Percentiles rank a stretch among this genome's conserved stretches.
phyloP scores from a whole-genome alignment of 2,329 filamentous ascomycete species.

The Ustulina deusta region DNA sequence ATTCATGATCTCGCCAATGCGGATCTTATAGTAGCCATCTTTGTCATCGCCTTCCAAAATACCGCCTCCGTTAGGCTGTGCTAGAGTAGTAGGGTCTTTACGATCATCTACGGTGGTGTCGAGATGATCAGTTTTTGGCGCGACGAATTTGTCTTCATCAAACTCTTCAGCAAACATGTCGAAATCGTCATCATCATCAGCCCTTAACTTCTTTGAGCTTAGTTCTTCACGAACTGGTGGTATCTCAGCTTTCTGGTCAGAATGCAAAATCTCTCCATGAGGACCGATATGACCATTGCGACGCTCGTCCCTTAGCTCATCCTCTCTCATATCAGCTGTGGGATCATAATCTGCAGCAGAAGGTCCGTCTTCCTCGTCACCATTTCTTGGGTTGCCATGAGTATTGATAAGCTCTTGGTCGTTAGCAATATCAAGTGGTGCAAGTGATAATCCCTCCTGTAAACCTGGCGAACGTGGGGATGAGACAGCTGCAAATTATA shows the following conservation, averaged over 20 bases:
- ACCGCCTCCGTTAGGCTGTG: conserved; percentile 71
- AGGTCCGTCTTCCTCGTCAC: conserved; percentile 71
- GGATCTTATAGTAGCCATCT: conserved; percentile 96
- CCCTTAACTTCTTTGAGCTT: conserved; percentile 57
- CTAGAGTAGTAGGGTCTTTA: conserved; percentile 61
- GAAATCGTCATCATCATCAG: conserved; percentile 75
- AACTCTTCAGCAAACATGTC: conserved; percentile 93
- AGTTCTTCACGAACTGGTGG: conserved; percentile 53
- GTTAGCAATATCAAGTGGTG: conserved; percentile 71
- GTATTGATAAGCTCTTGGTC: conserved; percentile 76
- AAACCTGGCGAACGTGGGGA: conserved; percentile 59
- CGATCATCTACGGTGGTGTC: conserved; percentile 56
- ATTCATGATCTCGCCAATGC: conserved; percentile 89
- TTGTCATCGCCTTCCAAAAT: conserved; percentile 94
- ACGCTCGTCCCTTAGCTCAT: conserved; percentile 70
- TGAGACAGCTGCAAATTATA: conserved; percentile 42
- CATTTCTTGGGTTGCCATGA: conserved; percentile 57
- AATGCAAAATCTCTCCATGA: conserved; percentile 69
- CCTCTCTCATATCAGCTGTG: conserved; percentile 80
- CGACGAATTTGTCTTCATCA: conserved; percentile 73
- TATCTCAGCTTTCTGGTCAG: conserved; percentile 50
- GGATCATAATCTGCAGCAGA: conserved; percentile 85
- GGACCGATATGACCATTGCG: conserved; percentile 64
- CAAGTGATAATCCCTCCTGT: conserved; percentile 67
- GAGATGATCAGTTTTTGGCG: conserved; percentile 59